Evolutionary conservation across 805 yeast species (phyloP).

Genomic region (Candida krabiensis): DNA sequence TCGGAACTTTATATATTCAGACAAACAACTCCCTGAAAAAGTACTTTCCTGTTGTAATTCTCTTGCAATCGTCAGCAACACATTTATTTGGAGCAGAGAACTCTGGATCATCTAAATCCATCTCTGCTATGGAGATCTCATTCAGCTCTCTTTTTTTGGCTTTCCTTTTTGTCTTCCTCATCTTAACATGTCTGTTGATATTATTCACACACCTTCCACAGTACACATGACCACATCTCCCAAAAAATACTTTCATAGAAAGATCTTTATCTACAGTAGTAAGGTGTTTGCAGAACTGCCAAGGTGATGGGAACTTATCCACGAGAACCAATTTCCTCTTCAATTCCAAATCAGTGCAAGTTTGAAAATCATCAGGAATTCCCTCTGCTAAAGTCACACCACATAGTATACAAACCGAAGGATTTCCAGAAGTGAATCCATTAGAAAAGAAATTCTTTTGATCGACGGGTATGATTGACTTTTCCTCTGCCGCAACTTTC

Average conservation of each 20-base stretch:
- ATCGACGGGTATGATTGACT: conserved; percentile 15
- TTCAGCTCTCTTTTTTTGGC: conserved; percentile 18
- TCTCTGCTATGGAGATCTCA: conserved; percentile 15
- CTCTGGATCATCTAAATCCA: conserved; percentile 40
- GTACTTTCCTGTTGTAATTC: conserved; percentile 43
- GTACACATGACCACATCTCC: conserved; percentile 79
- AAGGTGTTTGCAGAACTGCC: conserved; percentile 53
- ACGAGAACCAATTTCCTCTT: conserved; percentile 28
- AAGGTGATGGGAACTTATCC: conserved; percentile 53
- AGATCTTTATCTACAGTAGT: conserved; percentile 57
- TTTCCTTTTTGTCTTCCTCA: conserved; percentile 21
- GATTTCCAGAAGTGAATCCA: conserved; percentile 34
- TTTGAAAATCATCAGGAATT: conserved; percentile 50
- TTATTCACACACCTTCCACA: conserved; percentile 83
- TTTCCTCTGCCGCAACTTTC: conserved; percentile 14
- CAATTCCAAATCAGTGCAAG: conserved; percentile 18
- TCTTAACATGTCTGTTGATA: conserved; percentile 41
- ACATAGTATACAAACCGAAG: conserved; percentile 64
- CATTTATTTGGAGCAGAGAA: conserved; percentile 59
- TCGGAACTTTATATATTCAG: conserved; percentile 19
- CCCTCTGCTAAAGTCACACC: conserved; percentile 75
- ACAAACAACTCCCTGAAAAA: conserved; percentile 57
- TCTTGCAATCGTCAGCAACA: conserved; percentile 52
- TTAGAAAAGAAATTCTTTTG: conserved; percentile 18
- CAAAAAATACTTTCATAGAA: conserved; percentile 63